phyloP scores from a whole-genome alignment of 2,329 filamentous ascomycete species.

The Parastagonospora nodorum region DNA sequence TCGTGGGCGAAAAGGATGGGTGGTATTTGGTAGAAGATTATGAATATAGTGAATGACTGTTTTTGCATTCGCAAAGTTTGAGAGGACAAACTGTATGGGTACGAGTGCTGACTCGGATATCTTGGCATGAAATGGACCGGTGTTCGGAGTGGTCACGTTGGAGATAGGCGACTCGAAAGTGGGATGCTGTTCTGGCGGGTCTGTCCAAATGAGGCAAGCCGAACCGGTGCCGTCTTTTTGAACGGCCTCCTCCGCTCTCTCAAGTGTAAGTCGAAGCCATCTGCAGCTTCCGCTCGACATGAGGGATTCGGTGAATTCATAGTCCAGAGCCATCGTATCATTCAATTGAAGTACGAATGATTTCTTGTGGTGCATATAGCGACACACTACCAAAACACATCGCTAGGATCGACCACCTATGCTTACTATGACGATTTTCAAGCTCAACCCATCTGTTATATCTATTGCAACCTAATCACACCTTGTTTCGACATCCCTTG shows the following conservation, averaged over 20 bases:
- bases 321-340: too few relatives aligned
- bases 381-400: too few relatives aligned
- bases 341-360: too few relatives aligned
- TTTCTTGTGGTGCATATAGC: too few relatives aligned
- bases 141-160: neutral
- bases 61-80: too few relatives aligned
- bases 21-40: neutral
- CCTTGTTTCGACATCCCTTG: constrained; percentile 5
- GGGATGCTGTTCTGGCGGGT: constrained; percentile 5
- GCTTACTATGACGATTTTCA: neutral
- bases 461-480: too few relatives aligned
- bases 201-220: constrained; percentile 16
- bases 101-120: neutral
- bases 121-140: neutral
- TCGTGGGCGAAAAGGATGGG: constrained; percentile 7
- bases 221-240: neutral
- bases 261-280: too few relatives aligned
- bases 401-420: too few relatives aligned
- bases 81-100: neutral
- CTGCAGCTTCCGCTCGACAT: too few relatives aligned
- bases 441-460: neutral
- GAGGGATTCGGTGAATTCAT: too few relatives aligned
- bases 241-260: too few relatives aligned
- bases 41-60: neutral
- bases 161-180: constrained; percentile 6